Conservation (phyloP, 2,329 filamentous ascomycete species). For the Nothopassalora personata region DNA sequence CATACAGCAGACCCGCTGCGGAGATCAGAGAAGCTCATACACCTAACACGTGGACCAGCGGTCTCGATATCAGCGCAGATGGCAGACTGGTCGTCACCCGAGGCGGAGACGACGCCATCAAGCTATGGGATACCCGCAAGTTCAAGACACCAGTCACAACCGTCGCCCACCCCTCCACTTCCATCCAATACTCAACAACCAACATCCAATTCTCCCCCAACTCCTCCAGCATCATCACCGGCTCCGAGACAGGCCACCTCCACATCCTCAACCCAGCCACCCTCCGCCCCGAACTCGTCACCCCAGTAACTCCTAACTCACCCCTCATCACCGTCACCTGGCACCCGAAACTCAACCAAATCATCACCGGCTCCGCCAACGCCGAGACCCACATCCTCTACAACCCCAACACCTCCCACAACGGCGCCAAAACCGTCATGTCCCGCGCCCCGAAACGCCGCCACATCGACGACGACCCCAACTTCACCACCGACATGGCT, state of each 20-base stretch:
- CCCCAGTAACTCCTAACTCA: slow-evolving; percentile 79
- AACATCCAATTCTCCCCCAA: slow-evolving; percentile 88
- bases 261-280: slow-evolving; percentile 94
- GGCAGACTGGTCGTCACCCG: slow-evolving; percentile 85
- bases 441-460: slow-evolving; percentile 89
- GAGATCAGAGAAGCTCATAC: slow-evolving; percentile 81
- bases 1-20: slow-evolving; percentile 72
- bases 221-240: slow-evolving; percentile 78
- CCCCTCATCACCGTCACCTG: slow-evolving; percentile 80
- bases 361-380: slow-evolving; percentile 88
- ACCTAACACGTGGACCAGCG: slow-evolving; percentile 82
- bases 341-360: slow-evolving; percentile 94
- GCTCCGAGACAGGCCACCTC: slow-evolving; percentile 77
- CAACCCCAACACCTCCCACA: slow-evolving; percentile 73
- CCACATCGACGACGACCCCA: slow-evolving; percentile 89
- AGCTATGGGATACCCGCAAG: slow-evolving; percentile 94
- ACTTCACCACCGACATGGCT: slow-evolving; percentile 76
- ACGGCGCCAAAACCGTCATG: slow-evolving; percentile 84
- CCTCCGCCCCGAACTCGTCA: slow-evolving; percentile 74
- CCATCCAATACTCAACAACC: slow-evolving; percentile 73
- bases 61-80: slow-evolving; percentile 83
- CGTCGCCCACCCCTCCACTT: slow-evolving; percentile 73
- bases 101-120: slow-evolving; percentile 87
- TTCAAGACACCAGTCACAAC: slow-evolving; percentile 86
- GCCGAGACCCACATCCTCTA: slow-evolving; percentile 86